Evolutionary conservation across 768 basidiomycete genomes (phyloP).

Genomic region (Brasilioporus rufonigricans): DNA sequence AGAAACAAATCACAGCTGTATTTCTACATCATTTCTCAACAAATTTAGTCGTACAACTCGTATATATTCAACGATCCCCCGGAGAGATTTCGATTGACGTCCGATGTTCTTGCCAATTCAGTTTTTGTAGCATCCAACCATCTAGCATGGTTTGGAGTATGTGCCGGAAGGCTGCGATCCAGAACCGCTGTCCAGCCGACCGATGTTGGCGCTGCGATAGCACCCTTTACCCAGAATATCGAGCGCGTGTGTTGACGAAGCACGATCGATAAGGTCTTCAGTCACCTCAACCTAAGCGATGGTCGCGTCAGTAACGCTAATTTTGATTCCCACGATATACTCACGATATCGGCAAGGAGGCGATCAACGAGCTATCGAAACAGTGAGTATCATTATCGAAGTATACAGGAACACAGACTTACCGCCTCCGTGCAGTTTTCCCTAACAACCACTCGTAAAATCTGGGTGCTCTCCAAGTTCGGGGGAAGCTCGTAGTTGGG

Average conservation of each 20-base stretch:
- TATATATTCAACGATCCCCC: not conserved
- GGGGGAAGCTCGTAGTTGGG: constrained; percentile 63
- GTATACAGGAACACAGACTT: constrained; percentile 23
- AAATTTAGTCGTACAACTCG: not conserved
- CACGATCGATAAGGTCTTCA: constrained; percentile 48
- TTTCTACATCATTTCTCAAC: not conserved
- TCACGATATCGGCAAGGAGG: constrained; percentile 66
- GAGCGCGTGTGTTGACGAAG: constrained; percentile 53
- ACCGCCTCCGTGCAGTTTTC: constrained; percentile 54
- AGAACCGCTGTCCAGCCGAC: constrained; percentile 50
- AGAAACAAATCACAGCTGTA: no score
- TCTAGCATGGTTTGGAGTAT: constrained; percentile 64
- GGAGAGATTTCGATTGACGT: not conserved
- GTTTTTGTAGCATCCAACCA: not conserved
- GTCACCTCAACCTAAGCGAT: constrained; percentile 57
- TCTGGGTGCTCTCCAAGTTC: constrained; percentile 47
- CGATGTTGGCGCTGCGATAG: constrained; percentile 29
- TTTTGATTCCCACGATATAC: constrained; percentile 22
- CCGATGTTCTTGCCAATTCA: not conserved
- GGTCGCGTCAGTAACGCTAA: not conserved
- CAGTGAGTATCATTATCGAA: constrained; percentile 28
- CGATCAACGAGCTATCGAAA: constrained; percentile 53
- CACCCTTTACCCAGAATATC: constrained; percentile 36
- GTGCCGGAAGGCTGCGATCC: constrained; percentile 55
- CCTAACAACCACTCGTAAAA: constrained; percentile 60